Conservation (phyloP, 768 basidiomycete genomes). For the Lentinula lateritia region DNA sequence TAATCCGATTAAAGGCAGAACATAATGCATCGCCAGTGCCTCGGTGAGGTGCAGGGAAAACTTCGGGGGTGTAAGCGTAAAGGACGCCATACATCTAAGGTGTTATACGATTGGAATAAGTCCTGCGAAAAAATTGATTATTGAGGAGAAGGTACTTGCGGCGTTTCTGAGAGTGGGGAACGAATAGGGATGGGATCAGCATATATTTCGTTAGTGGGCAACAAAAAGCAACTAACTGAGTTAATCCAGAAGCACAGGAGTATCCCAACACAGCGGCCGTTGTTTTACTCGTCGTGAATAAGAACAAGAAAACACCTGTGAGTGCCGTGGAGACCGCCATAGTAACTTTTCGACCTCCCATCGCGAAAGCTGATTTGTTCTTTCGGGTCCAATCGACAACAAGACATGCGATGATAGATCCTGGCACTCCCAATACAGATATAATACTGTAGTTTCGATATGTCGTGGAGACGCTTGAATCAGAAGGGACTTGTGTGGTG, state of each 20-base stretch:
- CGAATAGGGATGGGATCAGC: not conserved
- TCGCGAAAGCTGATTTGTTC: slow-evolving; percentile 19
- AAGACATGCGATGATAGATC: slow-evolving; percentile 41
- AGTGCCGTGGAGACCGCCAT: slow-evolving; percentile 38
- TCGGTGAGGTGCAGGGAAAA: slow-evolving; percentile 48
- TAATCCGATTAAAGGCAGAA: slow-evolving; percentile 47
- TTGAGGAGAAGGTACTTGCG: not conserved
- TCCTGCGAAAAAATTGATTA: not conserved
- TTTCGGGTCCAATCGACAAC: slow-evolving; percentile 39
- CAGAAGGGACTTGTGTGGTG: slow-evolving; percentile 21
- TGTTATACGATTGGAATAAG: not conserved
- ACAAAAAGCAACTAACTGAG: slow-evolving; percentile 25
- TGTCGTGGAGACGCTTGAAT: slow-evolving; percentile 16
- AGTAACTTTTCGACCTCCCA: slow-evolving; percentile 44
- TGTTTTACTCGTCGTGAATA: slow-evolving; percentile 43
- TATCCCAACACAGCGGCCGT: slow-evolving; percentile 35
- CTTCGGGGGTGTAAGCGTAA: slow-evolving; percentile 43
- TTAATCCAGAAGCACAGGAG: slow-evolving; percentile 38
- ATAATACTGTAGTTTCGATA: slow-evolving; percentile 50
- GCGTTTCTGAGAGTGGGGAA: not conserved
- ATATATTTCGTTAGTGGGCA: not conserved
- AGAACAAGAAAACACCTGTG: slow-evolving; percentile 43
- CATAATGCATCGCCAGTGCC: slow-evolving; percentile 55
- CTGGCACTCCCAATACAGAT: slow-evolving; percentile 40
- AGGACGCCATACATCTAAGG: slow-evolving; percentile 20